Evolutionary conservation across 192 early-diverging fungal species (phyloP).

Genomic region (Endogone sp.): DNA sequence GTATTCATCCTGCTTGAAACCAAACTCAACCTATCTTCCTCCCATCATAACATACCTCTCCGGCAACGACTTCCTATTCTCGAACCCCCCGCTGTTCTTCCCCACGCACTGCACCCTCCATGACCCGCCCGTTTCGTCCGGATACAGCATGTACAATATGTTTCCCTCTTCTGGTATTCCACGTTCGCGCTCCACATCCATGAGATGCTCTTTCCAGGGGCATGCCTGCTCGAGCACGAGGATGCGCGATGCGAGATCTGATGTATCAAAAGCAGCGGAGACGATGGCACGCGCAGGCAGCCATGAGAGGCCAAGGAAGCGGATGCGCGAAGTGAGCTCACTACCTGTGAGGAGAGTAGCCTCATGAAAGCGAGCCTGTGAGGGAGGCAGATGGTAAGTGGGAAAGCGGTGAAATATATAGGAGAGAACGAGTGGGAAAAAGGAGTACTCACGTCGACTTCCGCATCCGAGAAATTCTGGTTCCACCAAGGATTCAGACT

Average conservation of each 20-base stretch:
- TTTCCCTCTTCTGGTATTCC: conserved; percentile 41
- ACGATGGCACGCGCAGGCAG: conserved; percentile 87
- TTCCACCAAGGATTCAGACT: conserved; percentile 96
- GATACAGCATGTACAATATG: conserved; percentile 76
- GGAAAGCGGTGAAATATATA: neutral
- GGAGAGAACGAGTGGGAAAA: neutral
- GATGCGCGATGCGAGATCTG: conserved; percentile 68
- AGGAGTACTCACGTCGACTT: conserved; percentile 53
- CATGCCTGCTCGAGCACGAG: conserved; percentile 79
- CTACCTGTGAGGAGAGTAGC: conserved; percentile 74
- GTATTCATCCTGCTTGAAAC: neutral
- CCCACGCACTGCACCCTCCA: conserved; percentile 81
- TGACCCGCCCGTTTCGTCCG: conserved; percentile 53
- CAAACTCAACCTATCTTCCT: neutral
- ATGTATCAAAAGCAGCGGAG: conserved; percentile 58
- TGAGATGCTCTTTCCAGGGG: conserved; percentile 94
- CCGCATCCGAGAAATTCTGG: conserved; percentile 59
- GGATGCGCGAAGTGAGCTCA: conserved; percentile 67
- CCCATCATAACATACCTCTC: conserved; percentile 33
- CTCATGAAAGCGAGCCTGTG: conserved; percentile 45
- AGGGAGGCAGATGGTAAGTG: neutral
- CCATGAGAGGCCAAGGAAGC: conserved; percentile 75
- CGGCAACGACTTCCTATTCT: conserved; percentile 76
- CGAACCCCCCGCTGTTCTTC: conserved; percentile 51
- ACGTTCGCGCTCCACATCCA: conserved; percentile 59